These are phyloP conservation scores for Mycena capillaripes DNA, from an alignment of 768 basidiomycete genomes.

Conservation along the genomic window DNA sequence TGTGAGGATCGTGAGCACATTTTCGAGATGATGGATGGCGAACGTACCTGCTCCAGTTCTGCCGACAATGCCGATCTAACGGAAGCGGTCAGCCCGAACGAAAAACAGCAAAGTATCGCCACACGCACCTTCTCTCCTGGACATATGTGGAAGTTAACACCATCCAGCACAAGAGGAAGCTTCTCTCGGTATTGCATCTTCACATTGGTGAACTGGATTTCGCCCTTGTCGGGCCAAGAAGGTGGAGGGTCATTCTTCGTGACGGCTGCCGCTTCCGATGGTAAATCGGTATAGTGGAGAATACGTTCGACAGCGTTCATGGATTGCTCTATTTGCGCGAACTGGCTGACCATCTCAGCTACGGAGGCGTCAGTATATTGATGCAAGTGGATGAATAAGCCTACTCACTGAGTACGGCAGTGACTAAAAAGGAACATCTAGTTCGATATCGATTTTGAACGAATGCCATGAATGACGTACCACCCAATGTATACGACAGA, in stretches of 20 bases:
- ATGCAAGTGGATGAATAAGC: conserved; percentile 10
- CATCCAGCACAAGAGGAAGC: conserved; percentile 75
- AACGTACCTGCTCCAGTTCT: conserved; percentile 51
- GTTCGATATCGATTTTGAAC: conserved; percentile 13
- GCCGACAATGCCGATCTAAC: conserved; percentile 62
- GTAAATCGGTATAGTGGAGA: conserved; percentile 44
- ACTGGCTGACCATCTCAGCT: conserved; percentile 70
- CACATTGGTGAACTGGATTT: conserved; percentile 68
- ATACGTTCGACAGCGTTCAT: conserved; percentile 83
- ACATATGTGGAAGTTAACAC: conserved; percentile 65
- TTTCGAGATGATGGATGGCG: conserved; percentile 25
- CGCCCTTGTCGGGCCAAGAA: conserved; percentile 66
- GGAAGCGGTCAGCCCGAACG: background rate
- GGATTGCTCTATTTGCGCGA: conserved; percentile 74
- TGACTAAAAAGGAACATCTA: conserved; percentile 13
- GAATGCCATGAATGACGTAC: conserved; percentile 35
- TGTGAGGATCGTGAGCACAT: conserved; percentile 23
- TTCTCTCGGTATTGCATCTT: conserved; percentile 70
- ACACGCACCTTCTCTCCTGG: conserved; percentile 73
- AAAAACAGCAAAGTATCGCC: conserved; percentile 16
- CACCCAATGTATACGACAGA: conserved; percentile 46
- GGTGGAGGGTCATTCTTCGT: conserved; percentile 61
- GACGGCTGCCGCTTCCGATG: conserved; percentile 58
- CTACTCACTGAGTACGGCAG: conserved; percentile 15
- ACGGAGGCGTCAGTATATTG: conserved; percentile 18